Evolutionary conservation across 1,139 yeast species (phyloP), one percentile per base, ranked within the genome.

Genomic region (Kodamaea sp.): DNA sequence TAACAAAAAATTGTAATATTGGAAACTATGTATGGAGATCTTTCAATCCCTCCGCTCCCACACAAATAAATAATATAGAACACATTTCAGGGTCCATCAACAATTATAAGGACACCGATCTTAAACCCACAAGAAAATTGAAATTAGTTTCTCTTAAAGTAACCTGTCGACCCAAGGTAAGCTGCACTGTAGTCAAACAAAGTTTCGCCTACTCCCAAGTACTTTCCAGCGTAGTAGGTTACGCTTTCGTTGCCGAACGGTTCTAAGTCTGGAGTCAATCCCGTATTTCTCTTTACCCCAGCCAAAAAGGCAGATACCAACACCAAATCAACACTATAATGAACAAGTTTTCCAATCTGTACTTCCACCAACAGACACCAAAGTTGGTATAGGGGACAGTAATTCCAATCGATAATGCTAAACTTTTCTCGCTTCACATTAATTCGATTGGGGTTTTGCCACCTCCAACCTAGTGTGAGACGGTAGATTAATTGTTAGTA

Each of bases 281-380:
- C 97, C 3, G 97, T 83, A 48, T 82, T 81, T 57, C 96, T 78
- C 61, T 83, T 87, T 32, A 92, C 80, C 2, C 97, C 97, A 1
- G 97, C 96, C 36, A 92, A 68, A 35, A 89, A 76, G 0, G 96
- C 83, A 1, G 96, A 84, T 4, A 88, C 70, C 28, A 92, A 70
- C 2, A 83, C 79, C 29, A 89, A 70, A 56, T 92, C 97, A 26
- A 83, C 63, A 2, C 89, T 73, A 34, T 74, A 51, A 59, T 92
- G 97, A 37, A 82, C 56, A 4, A 73, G 55, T 69, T 73, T 83
- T n/a, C 82, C 79, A 29, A 79, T 48, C 80, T 73, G 38, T 24
- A 35, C 24, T 7, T n/a, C 25, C n/a, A n/a, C n/a, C n/a, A n/a
- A n/a, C n/a, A n/a, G n/a, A n/a, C n/a, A n/a, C n/a, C n/a, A n/a